Percentiles rank a stretch among this genome's conserved stretches.
phyloP scores from a whole-genome alignment of 169 alveolate species.

The Plasmodium fragile region DNA sequence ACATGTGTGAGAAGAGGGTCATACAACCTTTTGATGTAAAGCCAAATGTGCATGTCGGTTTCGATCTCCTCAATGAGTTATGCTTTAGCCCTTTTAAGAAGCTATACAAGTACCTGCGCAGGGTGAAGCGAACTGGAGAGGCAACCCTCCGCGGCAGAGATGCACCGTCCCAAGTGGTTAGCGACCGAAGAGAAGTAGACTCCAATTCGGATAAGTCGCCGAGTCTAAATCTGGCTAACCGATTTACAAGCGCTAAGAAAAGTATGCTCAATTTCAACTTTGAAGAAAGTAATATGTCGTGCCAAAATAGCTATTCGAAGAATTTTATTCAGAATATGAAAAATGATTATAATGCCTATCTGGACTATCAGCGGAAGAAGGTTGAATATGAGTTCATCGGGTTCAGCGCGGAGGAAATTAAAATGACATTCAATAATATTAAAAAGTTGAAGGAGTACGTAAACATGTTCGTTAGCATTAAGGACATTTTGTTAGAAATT shows the following conservation, averaged over 20 bases:
- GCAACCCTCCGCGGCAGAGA: neutral
- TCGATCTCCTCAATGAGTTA: constrained; percentile 48
- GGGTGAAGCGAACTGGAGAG: neutral
- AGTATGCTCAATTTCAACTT: constrained; percentile 40
- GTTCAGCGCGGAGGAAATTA: constrained; percentile 64
- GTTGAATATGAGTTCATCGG: constrained; percentile 71
- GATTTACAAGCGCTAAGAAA: neutral
- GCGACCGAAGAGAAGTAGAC: neutral
- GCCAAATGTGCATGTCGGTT: constrained; percentile 11
- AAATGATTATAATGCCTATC: constrained; percentile 30
- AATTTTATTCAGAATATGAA: constrained; percentile 61
- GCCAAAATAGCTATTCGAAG: constrained; percentile 65
- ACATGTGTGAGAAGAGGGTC: constrained; percentile 57
- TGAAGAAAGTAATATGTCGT: constrained; percentile 33
- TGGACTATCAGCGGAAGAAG: constrained; percentile 66
- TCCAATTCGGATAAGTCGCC: neutral
- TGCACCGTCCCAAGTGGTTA: neutral
- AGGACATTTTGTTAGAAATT: constrained; percentile 70
- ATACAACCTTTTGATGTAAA: constrained; percentile 44
- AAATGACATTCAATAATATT: constrained; percentile 54
- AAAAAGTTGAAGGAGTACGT: constrained; percentile 73
- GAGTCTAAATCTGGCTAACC: neutral
- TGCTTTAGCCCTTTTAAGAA: constrained; percentile 75
- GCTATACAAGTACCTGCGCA: constrained; percentile 56
- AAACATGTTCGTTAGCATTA: constrained; percentile 71